phyloP scores from a whole-genome alignment of 2,329 filamentous ascomycete genomes.

The Aspergillus ruber region DNA sequence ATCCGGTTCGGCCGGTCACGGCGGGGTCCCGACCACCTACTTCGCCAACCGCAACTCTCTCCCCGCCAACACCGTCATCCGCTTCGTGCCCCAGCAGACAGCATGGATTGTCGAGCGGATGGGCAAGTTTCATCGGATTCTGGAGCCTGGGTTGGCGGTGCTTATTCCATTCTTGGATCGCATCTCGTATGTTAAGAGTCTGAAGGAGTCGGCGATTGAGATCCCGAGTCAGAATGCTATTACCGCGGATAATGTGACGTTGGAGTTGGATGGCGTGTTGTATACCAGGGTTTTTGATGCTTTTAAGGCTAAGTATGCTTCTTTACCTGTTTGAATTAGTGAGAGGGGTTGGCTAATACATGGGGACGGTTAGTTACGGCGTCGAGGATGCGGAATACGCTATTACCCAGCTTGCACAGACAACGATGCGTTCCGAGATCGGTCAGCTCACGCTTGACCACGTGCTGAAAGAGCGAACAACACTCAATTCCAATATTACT shows the following conservation, averaged over 20 bases:
- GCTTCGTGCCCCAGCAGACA: constrained; percentile 98
- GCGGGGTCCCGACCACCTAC: constrained; percentile 59
- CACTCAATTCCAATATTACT: constrained; percentile 97
- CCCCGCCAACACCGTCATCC: constrained; percentile 88
- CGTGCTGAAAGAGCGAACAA: constrained; percentile 92
- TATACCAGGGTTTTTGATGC: constrained; percentile 97
- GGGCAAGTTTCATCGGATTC: constrained; percentile 92
- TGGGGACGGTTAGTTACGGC: constrained; percentile 63
- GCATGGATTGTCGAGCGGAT: constrained; percentile 99
- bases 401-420: constrained; percentile 95
- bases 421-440: constrained; percentile 97
- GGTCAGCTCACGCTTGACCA: constrained; percentile 94
- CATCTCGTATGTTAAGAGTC: constrained; percentile 94
- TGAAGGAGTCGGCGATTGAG: constrained; percentile 94
- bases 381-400: constrained; percentile 98
- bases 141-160: constrained; percentile 85
- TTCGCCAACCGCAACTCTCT: constrained; percentile 62
- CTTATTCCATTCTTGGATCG: constrained; percentile 86
- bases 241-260: constrained; percentile 94
- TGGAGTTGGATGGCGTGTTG: constrained; percentile 90
- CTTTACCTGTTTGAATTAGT: constrained; percentile 1
- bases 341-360: neutral
- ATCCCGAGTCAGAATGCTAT: constrained; percentile 97
- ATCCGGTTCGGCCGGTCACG: constrained; percentile 17
- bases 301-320: constrained; percentile 80